These are phyloP conservation scores for Saraca asoca DNA, from an alignment of 331 rosid species.

Conservation along the genomic window DNA sequence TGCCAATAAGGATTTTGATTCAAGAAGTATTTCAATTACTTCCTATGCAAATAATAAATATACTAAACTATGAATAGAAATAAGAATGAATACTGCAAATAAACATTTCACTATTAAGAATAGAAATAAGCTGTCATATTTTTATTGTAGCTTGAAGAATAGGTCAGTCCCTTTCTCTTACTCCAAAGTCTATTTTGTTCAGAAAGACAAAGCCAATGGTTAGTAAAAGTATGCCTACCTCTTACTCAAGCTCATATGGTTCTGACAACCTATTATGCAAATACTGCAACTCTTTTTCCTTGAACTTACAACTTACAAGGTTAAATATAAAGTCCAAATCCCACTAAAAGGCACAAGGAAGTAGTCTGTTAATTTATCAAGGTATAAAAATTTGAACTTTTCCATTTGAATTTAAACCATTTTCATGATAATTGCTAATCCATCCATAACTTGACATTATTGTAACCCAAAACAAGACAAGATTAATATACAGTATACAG, in stretches of 20 bases:
- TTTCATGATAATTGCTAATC: neutral
- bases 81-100: neutral
- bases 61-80: neutral
- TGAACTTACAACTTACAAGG: too few species aligned
- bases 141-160: conserved; percentile 3
- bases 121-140: neutral
- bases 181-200: neutral
- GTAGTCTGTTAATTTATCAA: neutral
- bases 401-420: neutral
- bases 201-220: conserved; percentile 1
- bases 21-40: neutral
- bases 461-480: neutral
- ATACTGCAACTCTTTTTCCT: too few species aligned
- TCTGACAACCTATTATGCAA: too few species aligned
- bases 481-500: neutral
- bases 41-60: neutral
- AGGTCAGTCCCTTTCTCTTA: neutral
- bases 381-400: neutral
- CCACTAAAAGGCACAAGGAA: conserved; percentile 17
- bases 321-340: too few species aligned
- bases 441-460: neutral
- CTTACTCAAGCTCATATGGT: neutral
- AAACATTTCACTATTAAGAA: neutral
- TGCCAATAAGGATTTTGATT: neutral
- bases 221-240: neutral